A percentile compares a stretch with the other conserved stretches of the same genome.
Conservation (phyloP, 2,329 filamentous ascomycete species). For the Aspergillus ustus region DNA sequence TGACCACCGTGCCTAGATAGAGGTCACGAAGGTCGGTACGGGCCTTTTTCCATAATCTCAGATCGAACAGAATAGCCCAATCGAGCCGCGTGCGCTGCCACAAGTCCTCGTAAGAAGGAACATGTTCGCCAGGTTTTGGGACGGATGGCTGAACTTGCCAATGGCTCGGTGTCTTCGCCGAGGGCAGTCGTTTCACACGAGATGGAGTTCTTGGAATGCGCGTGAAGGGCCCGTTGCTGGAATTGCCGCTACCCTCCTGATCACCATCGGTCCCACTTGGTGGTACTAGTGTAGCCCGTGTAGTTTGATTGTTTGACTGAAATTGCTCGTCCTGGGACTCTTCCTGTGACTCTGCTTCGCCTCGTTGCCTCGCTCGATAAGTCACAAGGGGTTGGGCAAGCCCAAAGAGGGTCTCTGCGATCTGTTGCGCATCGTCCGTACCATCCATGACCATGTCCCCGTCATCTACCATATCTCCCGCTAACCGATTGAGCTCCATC, state of each 20-base stretch:
- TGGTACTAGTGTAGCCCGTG: constrained; percentile 17
- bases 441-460: constrained; percentile 58
- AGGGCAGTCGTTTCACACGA: constrained; percentile 45
- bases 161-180: constrained; percentile 66
- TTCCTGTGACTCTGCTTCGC: background rate
- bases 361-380: background rate
- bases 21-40: constrained; percentile 88
- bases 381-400: constrained; percentile 60
- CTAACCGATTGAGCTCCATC: constrained; percentile 27
- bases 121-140: constrained; percentile 65
- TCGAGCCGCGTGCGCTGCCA: constrained; percentile 89
- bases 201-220: constrained; percentile 84
- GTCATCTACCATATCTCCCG: constrained; percentile 37
- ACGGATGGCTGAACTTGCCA: constrained; percentile 82
- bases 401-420: constrained; percentile 76
- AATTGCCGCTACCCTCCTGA: constrained; percentile 23
- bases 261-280: constrained; percentile 21
- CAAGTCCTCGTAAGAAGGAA: constrained; percentile 80
- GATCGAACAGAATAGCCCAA: constrained; percentile 91
- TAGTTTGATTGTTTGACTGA: background rate
- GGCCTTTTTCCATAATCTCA: constrained; percentile 95
- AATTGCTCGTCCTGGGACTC: constrained; percentile 13
- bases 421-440: constrained; percentile 71
- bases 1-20: constrained; percentile 95
- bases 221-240: constrained; percentile 40